Evolutionary conservation across 106 monocot species (phyloP).

Genomic region (Vanilla planifolia): DNA sequence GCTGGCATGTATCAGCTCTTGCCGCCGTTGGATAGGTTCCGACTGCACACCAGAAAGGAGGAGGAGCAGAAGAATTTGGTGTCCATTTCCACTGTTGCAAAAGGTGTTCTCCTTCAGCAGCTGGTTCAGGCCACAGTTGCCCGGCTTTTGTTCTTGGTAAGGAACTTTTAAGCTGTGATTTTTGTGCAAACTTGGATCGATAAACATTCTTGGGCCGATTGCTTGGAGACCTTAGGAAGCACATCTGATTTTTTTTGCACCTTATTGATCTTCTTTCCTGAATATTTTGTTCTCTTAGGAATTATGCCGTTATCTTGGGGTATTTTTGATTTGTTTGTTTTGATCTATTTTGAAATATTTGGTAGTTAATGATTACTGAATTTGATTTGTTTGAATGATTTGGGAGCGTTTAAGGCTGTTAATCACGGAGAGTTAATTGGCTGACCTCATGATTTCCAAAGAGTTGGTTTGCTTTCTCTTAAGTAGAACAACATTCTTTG

Average conservation of each 20-base stretch:
- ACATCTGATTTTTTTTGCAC: no score
- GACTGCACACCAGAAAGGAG: slow-evolving; percentile 64
- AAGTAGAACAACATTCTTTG: no score
- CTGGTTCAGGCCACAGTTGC: slow-evolving; percentile 51
- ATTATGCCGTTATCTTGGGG: no score
- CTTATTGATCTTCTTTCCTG: not conserved
- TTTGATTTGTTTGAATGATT: no score
- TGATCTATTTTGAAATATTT: not conserved
- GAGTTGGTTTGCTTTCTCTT: no score
- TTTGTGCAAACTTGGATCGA: not conserved
- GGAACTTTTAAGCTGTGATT: slow-evolving; percentile 5
- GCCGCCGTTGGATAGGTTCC: slow-evolving; percentile 43
- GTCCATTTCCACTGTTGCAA: slow-evolving; percentile 30
- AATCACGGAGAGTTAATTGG: no score
- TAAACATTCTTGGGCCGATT: no score
- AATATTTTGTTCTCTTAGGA: no score
- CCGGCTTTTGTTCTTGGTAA: slow-evolving; percentile 58
- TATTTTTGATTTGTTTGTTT: not conserved
- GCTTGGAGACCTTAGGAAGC: no score
- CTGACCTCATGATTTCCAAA: no score
- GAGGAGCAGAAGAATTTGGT: slow-evolving; percentile 74
- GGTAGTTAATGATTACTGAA: no score
- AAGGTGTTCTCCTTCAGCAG: slow-evolving; percentile 77
- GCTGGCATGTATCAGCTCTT: slow-evolving; percentile 69
- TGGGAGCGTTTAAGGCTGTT: no score